A percentile compares a stretch with the other conserved stretches of the same genome.
These are phyloP conservation scores for Penicillium dipodomyicola DNA, from an alignment of 495 filamentous ascomycete species.

Conservation along the genomic window DNA sequence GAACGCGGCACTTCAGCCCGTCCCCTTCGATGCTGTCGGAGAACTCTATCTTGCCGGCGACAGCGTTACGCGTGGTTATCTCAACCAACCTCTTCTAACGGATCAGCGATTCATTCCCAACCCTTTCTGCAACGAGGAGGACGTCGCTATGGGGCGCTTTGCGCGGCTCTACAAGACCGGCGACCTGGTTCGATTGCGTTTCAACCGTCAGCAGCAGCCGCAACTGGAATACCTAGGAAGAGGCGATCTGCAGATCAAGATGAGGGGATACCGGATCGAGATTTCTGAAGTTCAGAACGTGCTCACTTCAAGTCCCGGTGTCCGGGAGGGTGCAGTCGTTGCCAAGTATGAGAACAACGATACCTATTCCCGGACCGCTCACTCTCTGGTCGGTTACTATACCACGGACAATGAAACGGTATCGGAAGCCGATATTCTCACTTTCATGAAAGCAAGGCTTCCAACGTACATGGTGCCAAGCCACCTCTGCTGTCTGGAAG, in stretches of 20 bases:
- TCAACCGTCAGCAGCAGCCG: neutral
- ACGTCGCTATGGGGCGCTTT: neutral
- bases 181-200: neutral
- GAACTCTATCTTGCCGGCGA: neutral
- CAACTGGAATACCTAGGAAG: constrained; percentile 1
- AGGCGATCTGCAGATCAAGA: neutral
- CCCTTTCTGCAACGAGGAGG: neutral
- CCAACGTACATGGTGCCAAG: neutral
- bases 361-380: neutral
- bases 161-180: constrained; percentile 1
- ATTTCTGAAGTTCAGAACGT: neutral
- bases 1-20: neutral
- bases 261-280: constrained; percentile 1
- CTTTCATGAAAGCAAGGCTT: neutral
- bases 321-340: constrained; percentile 1
- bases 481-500: neutral
- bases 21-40: neutral
- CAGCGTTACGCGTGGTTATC: neutral
- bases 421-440: constrained; percentile 1
- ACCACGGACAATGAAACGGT: neutral
- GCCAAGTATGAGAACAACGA: constrained; percentile 3
- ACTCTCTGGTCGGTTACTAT: neutral
- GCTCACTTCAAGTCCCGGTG: neutral
- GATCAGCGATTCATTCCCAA: neutral
- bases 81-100: constrained; percentile 2